Conservation (phyloP, 345 rosid genomes). For the Theobroma cacao region DNA sequence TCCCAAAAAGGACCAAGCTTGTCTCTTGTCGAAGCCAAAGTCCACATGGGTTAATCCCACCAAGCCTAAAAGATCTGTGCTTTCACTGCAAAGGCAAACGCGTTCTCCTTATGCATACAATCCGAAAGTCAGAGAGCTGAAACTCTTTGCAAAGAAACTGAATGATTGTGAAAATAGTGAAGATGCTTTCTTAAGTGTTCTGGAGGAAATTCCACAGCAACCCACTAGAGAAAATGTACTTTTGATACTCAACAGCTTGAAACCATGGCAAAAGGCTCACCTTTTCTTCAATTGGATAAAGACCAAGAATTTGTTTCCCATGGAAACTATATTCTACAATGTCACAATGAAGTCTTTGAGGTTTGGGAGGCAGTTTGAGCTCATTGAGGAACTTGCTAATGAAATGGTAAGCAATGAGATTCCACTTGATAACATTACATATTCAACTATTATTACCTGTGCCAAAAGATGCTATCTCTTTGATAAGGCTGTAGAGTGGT, state of each 20-base stretch:
- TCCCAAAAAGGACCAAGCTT: conserved; percentile 29
- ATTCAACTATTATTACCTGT: conserved; percentile 87
- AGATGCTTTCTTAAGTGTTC: conserved; percentile 41
- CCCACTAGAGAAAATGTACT: conserved; percentile 65
- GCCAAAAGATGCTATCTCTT: conserved; percentile 73
- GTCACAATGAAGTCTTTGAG: conserved; percentile 83
- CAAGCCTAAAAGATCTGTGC: conserved; percentile 78
- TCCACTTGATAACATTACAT: conserved; percentile 88
- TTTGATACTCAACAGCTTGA: conserved; percentile 63
- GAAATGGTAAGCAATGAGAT: conserved; percentile 74
- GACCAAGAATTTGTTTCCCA: conserved; percentile 62
- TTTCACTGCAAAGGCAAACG: conserved; percentile 78
- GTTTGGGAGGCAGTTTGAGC: conserved; percentile 80
- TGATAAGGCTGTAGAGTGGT: conserved; percentile 88
- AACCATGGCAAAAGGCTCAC: conserved; percentile 63
- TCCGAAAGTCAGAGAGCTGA: conserved; percentile 60
- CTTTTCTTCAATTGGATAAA: conserved; percentile 76
- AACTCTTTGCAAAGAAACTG: conserved; percentile 67
- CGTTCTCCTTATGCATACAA: conserved; percentile 60
- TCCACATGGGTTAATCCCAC: conserved; percentile 86
- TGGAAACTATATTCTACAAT: conserved; percentile 80
- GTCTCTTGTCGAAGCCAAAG: conserved; percentile 62
- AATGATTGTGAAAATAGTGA: conserved; percentile 50
- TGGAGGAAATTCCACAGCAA: conserved; percentile 56
- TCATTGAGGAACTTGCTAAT: conserved; percentile 74